Base-by-base conservation (phyloP, 495 filamentous ascomycete species). In the Penicillium antarcticum region DNA sequence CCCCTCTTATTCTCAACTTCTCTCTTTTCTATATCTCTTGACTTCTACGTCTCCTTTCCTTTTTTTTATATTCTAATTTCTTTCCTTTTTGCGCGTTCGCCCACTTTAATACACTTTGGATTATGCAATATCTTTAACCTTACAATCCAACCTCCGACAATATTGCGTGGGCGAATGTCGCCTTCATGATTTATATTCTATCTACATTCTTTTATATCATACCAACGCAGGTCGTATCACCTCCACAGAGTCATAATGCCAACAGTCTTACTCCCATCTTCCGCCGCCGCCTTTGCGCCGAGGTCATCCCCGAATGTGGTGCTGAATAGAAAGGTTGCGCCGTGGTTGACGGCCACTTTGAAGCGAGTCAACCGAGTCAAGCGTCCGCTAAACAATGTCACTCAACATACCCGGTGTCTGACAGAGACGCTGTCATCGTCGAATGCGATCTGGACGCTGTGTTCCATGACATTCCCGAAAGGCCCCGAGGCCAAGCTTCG, bases 351-450 rank as follows among this genome's bases (percentile, higher is more conserved):
- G 5, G 87, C 88, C 56, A 95, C 95, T 16, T 77, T 99, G 59
- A 99, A 99, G 78, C 86, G 94, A 67, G 91, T 96, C 73, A 97
- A 97, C 79, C 84, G 89, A 54, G 83, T 97, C 70, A 99, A 99
- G 82, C 87, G 95, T 61, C 94, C 94, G 58, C 76, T 99, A 66
- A 99, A 99, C 79, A 97, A 91, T 70, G 90, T 96, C 31, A 87
- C 89, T 23, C 94, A 99, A 70, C 94, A 99, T 76, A 89, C 88
- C 53, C 85, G 89, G 83, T 97, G 94, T 74, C 79, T 99, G 61
- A 97, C 94, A 37, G 94, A 97, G 78, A 96, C 90, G 1, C 79
- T 99, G 23, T 96, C 94, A 41, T 91, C 90, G 52, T 69, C 83
- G 35, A 91, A 88, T 56, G 94, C 94, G 53, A 95, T 97, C 69